A percentile compares a stretch with the other conserved stretches of the same genome.
phyloP scores from a whole-genome alignment of 768 basidiomycete species.

The Collybia mongolica region DNA sequence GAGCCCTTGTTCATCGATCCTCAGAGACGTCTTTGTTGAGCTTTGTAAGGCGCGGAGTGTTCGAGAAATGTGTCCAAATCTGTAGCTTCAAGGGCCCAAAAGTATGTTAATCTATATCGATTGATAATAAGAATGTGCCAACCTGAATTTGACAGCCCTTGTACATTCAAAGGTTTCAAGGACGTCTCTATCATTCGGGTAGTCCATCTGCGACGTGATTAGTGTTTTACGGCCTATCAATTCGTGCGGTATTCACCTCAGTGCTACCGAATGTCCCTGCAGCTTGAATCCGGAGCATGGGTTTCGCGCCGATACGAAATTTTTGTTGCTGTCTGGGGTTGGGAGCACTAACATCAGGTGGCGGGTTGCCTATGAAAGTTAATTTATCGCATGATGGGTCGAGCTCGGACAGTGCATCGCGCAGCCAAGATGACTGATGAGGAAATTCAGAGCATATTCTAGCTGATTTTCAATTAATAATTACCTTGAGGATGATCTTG shows the following conservation, averaged over 20 bases:
- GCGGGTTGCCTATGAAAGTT: constrained; percentile 78
- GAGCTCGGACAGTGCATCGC: constrained; percentile 88
- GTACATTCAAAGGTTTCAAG: constrained; percentile 88
- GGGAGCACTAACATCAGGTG: constrained; percentile 22
- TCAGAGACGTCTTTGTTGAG: constrained; percentile 85
- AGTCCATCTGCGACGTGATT: constrained; percentile 73
- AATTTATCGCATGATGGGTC: constrained; percentile 87
- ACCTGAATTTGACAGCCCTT: constrained; percentile 71
- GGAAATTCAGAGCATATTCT: background rate
- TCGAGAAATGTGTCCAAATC: constrained; percentile 72
- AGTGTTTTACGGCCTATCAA: background rate
- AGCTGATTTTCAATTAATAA: background rate
- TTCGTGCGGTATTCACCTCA: constrained; percentile 50
- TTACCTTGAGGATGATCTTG: constrained; percentile 83
- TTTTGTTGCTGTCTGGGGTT: constrained; percentile 19
- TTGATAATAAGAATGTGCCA: background rate
- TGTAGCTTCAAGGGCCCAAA: constrained; percentile 57
- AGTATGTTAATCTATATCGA: background rate
- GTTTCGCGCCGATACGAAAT: constrained; percentile 34
- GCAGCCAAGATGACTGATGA: constrained; percentile 84
- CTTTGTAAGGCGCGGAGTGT: constrained; percentile 74
- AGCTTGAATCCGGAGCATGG: constrained; percentile 79
- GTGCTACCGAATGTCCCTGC: constrained; percentile 83
- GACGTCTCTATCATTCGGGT: constrained; percentile 89
- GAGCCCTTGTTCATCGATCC: constrained; percentile 81